Evolutionary conservation across 177 flowering plant species (phyloP).

Genomic region (Vitis hybrid): DNA sequence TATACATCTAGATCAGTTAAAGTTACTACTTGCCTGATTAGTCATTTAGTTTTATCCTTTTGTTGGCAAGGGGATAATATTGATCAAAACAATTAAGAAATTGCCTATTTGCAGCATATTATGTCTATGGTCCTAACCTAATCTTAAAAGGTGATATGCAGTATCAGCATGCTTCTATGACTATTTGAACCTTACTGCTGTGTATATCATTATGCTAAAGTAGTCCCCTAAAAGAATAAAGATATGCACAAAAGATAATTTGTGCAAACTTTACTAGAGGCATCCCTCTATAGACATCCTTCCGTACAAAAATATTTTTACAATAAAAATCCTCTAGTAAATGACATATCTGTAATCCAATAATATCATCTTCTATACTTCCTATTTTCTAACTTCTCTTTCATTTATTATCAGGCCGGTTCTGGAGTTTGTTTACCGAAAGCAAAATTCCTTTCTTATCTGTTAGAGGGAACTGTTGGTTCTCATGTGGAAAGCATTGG

Average conservation of each 20-base stretch:
- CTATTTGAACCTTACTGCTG: not conserved
- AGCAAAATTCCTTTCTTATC: constrained; percentile 39
- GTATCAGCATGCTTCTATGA: not conserved
- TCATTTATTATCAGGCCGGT: constrained; percentile 43
- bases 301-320: not conserved
- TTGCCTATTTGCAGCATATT: not conserved
- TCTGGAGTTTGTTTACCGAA: constrained; percentile 56
- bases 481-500: constrained; percentile 41
- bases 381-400: constrained; percentile 1
- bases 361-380: not conserved
- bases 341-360: not conserved
- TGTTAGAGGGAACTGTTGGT: constrained; percentile 76
- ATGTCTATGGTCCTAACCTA: not conserved
- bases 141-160: not conserved
- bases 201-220: not conserved
- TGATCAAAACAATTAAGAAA: not conserved
- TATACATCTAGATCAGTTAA: too few species aligned
- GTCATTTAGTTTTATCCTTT: not conserved
- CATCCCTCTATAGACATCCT: not conserved
- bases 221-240: not conserved
- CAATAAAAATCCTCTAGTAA: not conserved
- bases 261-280: not conserved
- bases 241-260: not conserved
- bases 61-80: not conserved
- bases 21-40: not conserved